Conservation (phyloP, 179 eudicot genomes). For the Beta macrorhiza region DNA sequence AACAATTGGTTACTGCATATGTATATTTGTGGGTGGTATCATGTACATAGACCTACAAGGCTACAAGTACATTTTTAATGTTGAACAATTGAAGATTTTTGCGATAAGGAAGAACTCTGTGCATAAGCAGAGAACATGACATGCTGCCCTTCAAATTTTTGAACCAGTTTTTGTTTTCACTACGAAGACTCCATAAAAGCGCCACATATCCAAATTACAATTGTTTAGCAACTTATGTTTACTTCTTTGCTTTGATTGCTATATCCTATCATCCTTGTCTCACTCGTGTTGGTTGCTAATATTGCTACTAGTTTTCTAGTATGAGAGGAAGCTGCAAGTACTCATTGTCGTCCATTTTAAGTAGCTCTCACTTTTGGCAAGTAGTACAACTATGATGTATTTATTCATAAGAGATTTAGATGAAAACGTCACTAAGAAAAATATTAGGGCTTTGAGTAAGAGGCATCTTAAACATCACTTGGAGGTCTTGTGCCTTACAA, state of each 20-base stretch:
- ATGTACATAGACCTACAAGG: neutral
- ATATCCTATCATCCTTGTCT: neutral
- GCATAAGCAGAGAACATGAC: neutral
- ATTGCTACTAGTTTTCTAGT: neutral
- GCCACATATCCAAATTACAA: neutral
- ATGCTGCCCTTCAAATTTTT: neutral
- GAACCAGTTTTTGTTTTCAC: neutral
- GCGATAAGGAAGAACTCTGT: neutral
- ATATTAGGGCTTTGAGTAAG: neutral
- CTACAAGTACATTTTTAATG: neutral
- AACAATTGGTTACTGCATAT: slow-evolving; percentile 1
- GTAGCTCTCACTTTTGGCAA: neutral
- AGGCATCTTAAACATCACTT: neutral
- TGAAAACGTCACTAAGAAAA: neutral
- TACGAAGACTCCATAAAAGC: neutral
- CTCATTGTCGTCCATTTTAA: neutral
- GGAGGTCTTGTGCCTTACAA: neutral
- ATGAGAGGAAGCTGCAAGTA: neutral
- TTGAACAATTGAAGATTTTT: neutral
- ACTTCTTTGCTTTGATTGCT: neutral
- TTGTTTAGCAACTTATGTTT: neutral
- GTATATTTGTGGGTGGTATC: neutral
- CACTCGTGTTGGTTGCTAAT: too few relatives aligned
- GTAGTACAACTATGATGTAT: neutral
- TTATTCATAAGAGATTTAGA: neutral